Conservation (phyloP, 2,329 filamentous ascomycete species). For the Botrytis paeoniae region DNA sequence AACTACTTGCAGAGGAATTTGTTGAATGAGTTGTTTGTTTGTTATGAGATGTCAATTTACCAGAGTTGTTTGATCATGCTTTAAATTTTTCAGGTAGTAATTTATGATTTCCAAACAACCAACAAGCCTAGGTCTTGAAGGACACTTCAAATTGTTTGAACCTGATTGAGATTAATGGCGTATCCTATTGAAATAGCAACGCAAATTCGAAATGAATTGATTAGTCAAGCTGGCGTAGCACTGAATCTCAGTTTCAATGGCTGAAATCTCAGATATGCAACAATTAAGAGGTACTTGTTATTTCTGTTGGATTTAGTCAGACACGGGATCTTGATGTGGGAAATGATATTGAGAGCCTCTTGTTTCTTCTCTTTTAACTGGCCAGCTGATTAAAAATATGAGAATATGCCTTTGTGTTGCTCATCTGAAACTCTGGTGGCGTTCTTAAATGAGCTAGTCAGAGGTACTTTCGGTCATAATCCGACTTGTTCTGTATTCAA, state of each 20-base stretch:
- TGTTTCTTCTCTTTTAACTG: not conserved
- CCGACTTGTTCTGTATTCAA: not conserved
- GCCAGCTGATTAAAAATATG: not conserved
- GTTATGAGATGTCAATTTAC: fast-evolving
- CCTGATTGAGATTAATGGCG: not conserved
- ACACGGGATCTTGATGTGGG: not conserved
- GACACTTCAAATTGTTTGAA: not conserved
- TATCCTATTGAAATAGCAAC: not conserved
- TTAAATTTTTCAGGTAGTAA: not conserved
- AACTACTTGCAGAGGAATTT: not conserved
- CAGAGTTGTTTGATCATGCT: not conserved
- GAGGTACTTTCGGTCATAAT: not conserved
- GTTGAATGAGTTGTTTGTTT: fast-evolving
- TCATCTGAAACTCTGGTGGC: not conserved
- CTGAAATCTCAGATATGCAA: not conserved
- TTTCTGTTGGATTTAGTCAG: not conserved
- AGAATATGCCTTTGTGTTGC: not conserved
- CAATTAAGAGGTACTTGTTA: not conserved
- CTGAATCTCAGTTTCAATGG: fast-evolving
- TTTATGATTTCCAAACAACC: not conserved
- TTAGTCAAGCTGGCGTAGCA: too few species aligned
- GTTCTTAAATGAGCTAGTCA: not conserved
- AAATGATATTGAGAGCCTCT: not conserved
- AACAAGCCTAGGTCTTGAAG: not conserved
- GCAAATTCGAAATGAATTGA: not conserved